These are phyloP conservation scores for Fallopia convolvulus DNA, from an alignment of 148 eudicot genomes.

Conservation along the genomic window DNA sequence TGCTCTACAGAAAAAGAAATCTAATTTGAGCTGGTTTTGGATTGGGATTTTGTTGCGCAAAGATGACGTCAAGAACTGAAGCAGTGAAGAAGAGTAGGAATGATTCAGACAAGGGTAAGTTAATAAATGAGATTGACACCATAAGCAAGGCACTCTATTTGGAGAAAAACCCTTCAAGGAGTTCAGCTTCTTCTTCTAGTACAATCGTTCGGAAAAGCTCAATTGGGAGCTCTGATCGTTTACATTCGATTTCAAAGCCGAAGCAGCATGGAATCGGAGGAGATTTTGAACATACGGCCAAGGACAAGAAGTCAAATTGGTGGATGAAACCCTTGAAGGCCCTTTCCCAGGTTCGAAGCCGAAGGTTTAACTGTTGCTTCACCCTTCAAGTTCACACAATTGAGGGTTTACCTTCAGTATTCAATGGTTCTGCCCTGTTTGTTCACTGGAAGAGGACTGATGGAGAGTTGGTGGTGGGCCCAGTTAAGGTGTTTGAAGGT, in stretches of 20 bases:
- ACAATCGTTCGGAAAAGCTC: conserved; percentile 37
- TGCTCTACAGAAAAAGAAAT: not conserved
- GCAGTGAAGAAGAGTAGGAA: conserved; percentile 40
- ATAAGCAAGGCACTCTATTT: conserved; percentile 55
- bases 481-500: conserved; percentile 54
- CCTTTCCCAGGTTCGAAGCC: conserved; percentile 53
- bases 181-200: conserved; percentile 44
- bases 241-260: conserved; percentile 24
- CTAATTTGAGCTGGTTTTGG: conserved; percentile 10
- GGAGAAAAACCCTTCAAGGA: conserved; percentile 38
- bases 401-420: conserved; percentile 53
- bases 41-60: conserved; percentile 14
- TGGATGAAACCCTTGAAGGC: conserved; percentile 75
- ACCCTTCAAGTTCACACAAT: conserved; percentile 73
- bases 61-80: conserved; percentile 42
- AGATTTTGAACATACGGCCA: conserved; percentile 32
- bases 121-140: conserved; percentile 61
- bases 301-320: conserved; percentile 88
- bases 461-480: conserved; percentile 47
- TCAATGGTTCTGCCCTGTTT: conserved; percentile 38
- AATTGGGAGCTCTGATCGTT: conserved; percentile 14
- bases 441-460: conserved; percentile 90
- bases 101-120: conserved; percentile 37
- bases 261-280: conserved; percentile 21
- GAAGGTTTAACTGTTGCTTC: conserved; percentile 80